phyloP scores from a whole-genome alignment of 2,329 filamentous ascomycete genomes.

The Botrytis pseudocinerea region DNA sequence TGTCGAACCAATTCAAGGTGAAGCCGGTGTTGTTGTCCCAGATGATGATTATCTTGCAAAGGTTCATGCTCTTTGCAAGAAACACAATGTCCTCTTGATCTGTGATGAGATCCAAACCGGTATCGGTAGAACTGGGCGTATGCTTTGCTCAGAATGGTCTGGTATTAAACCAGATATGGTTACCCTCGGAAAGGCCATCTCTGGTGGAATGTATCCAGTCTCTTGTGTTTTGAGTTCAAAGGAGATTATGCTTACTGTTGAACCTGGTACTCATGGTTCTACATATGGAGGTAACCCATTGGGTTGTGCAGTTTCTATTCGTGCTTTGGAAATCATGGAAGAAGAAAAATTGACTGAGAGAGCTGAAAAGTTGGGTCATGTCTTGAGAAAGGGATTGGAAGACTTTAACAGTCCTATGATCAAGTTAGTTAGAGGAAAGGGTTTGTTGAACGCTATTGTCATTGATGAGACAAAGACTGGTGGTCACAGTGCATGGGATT shows the following conservation, averaged over 20 bases:
- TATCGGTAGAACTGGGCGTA: conserved; percentile 89
- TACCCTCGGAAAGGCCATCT: conserved; percentile 94
- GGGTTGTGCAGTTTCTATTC: conserved; percentile 92
- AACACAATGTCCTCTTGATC: conserved; percentile 94
- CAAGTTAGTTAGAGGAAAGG: conserved; percentile 83
- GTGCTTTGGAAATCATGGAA: conserved; percentile 88
- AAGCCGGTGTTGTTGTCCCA: conserved; percentile 94
- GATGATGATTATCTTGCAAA: conserved; percentile 82
- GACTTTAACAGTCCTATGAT: conserved; percentile 80
- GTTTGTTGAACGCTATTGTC: conserved; percentile 90
- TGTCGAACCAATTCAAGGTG: conserved; percentile 95
- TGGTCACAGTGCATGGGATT: conserved; percentile 90
- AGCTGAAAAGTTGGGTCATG: conserved; percentile 75
- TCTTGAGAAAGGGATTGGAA: conserved; percentile 78
- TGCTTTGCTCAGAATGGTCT: conserved; percentile 93
- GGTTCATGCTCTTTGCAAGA: conserved; percentile 82
- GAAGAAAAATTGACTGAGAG: conserved; percentile 86
- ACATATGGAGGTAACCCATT: conserved; percentile 98
- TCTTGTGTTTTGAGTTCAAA: conserved; percentile 85
- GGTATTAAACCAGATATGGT: conserved; percentile 95
- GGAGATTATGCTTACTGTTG: conserved; percentile 92
- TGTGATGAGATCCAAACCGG: conserved; percentile 99
- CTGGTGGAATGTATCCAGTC: conserved; percentile 98
- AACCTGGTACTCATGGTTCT: conserved; percentile 94
- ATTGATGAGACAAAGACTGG: conserved; percentile 87